Evolutionary conservation across 2,329 filamentous ascomycete genomes (phyloP).

Genomic region (Colletotrichum sp.): DNA sequence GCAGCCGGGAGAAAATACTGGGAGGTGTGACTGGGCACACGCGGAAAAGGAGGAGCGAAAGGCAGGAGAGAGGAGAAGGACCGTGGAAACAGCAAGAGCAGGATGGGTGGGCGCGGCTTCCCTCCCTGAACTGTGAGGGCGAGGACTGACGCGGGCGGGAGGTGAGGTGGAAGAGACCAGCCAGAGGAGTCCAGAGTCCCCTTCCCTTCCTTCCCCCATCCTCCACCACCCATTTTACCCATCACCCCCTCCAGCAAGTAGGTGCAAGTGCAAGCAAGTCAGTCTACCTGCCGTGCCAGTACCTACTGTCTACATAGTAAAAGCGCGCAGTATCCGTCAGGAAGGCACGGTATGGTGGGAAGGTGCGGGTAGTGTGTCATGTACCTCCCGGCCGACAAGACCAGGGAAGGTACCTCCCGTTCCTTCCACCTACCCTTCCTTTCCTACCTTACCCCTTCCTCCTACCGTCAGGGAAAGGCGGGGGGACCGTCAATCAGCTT

Average conservation of each 20-base stretch:
- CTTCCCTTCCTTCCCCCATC: conserved; percentile 9
- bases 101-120: conserved; percentile 15
- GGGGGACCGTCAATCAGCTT: not conserved
- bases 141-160: not conserved
- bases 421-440: not conserved
- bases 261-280: not conserved
- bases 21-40: not conserved
- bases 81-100: not conserved
- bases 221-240: not conserved
- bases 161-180: not conserved
- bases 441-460: not conserved
- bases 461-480: not conserved
- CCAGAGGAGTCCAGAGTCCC: not conserved
- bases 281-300: not conserved
- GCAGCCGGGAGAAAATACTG: not conserved
- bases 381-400: conserved; percentile 1
- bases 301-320: not conserved
- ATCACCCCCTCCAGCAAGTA: not conserved
- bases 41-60: not conserved
- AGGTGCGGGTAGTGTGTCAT: not conserved
- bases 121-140: conserved; percentile 10
- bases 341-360: conserved; percentile 4
- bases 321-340: not conserved
- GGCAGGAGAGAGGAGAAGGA: conserved; percentile 6
- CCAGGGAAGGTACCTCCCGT: not conserved